Evolutionary conservation across 768 basidiomycete genomes (phyloP), one percentile per base, ranked within the genome.

Genomic region (Mycena alexandri): DNA sequence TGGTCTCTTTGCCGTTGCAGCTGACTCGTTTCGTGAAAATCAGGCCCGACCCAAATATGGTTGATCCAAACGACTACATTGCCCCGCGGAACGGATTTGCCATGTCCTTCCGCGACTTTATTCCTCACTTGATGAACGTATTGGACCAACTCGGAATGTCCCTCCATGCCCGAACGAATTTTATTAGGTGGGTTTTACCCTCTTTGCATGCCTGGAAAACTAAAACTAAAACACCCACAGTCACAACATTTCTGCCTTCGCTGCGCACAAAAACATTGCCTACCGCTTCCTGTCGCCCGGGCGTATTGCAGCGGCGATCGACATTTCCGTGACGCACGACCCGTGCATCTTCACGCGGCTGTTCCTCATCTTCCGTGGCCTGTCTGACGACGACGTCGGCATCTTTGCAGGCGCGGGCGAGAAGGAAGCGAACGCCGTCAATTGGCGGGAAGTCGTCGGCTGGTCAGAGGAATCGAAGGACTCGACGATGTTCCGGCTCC

Each of bases 381-480:
- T 95, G 36, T 86, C 85, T 21, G 93, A 95, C 68, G 94, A 95
- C 62, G 94, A 95, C 69, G 80, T 93, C 63, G 86, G 87, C 21
- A 75, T 88, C 44, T 94, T 94, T 75, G 87, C 89, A 7, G 90
- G 87, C 21, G 89, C 93, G 2, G 93, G 94, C 13, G 94, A 94
- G 80, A 95, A 95, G 78, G 94, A 94, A 76, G 94, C 93, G 34
- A 92, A 93, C 68, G 79, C 83, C 12, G 85, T 86, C 72, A 93
- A 94, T 79, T 95, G 94, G 94, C 82, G 93, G 63, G 91, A 92
- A 73, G 79, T 89, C 44, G 87, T 94, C 50, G 90, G 90, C 24
- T 95, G 92, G 91, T 88, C 89, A 11, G 94, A 95, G 77, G 86
- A 90, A 73, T 89, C 89, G 61, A 93, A 93, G 76, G 93, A 94